Evolutionary conservation across 176 grass and related monocot species (phyloP), one percentile per base, ranked within the genome.

Genomic region (Triticum timopheevii): DNA sequence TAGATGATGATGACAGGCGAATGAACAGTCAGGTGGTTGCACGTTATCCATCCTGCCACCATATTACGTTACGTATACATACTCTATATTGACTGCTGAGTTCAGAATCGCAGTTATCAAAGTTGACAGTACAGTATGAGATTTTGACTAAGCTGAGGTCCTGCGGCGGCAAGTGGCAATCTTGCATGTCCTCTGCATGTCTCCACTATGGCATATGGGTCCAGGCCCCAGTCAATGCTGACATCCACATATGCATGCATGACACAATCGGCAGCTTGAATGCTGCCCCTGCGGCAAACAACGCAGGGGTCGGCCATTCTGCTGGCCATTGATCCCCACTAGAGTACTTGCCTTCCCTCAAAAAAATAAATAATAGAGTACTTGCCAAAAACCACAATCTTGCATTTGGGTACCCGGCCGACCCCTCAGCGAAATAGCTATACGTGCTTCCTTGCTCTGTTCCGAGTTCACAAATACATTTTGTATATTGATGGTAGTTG

Each of bases 1-100:
- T 20, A 13, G 82, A 58, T 38, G 45, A 50, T 36, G 30, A 36
- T 16, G 61, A 33, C 68, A 54, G 31, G n/a, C 30, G 64, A 78
- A 34, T 10, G n/a, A 40, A 86, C 34, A 70, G 34, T 33, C 65
- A 15, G 76, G 77, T 87, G 31, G 86, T 33, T 87, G 82, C 81
- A 23, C 36, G 76, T 88, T 71, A 69, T 80, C 82, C 50, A 24
- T 91, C 81, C 42, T 36, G 22, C 68, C 49, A 36, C 63, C 88
- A 49, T 52, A 52, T 52, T 17, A 52, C 15, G 40, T 44, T 44
- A 44, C 40, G 16, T 19, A 54, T 54, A 7, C 50, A 17, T 54
- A 7, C 50, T 2, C 50, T 54, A 16, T 52, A 16, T 52, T 2
- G 47, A 5, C 47, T 50, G 13, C 16, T 50, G 23, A 64, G 62